Evolutionary conservation across 306 rosid species (phyloP).

Genomic region (Prunus campanulata): DNA sequence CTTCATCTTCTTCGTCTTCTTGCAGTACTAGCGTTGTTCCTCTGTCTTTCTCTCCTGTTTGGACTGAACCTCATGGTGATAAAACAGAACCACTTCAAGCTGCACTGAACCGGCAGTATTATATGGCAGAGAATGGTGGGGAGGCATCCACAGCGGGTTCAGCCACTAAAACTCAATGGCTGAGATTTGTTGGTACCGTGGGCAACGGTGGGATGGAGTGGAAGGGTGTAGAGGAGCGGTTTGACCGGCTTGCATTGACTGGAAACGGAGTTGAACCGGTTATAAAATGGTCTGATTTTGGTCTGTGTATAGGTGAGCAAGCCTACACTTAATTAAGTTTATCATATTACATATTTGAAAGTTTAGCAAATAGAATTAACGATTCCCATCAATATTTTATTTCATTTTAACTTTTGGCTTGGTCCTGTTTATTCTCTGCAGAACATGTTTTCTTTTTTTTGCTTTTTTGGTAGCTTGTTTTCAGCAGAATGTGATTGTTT

Average conservation of each 20-base stretch:
- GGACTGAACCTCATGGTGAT: conserved; percentile 15
- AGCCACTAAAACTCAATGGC: conserved; percentile 9
- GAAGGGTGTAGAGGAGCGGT: conserved; percentile 61
- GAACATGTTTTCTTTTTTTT: neutral
- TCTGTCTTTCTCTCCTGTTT: conserved; percentile 28
- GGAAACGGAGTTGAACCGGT: conserved; percentile 44
- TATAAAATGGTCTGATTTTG: conserved; percentile 55
- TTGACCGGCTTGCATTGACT: conserved; percentile 41
- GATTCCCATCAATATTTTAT: neutral
- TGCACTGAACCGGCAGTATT: neutral
- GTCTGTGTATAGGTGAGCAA: conserved; percentile 75
- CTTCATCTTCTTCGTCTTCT: conserved; percentile 31
- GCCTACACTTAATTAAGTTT: neutral
- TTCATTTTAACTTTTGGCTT: neutral
- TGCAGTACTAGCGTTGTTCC: conserved; percentile 17
- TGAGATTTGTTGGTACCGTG: conserved; percentile 32
- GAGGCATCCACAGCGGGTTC: conserved; percentile 9
- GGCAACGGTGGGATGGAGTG: conserved; percentile 48
- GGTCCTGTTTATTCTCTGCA: neutral
- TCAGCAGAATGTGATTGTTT: neutral
- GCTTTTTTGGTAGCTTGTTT: neutral
- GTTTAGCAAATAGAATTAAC: neutral
- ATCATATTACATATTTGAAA: neutral
- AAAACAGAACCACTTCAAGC: conserved; percentile 4
- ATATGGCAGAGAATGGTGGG: conserved; percentile 31